Base-by-base conservation (phyloP, 805 yeast genomes). In the Cyberlindnera euphorbiae region DNA sequence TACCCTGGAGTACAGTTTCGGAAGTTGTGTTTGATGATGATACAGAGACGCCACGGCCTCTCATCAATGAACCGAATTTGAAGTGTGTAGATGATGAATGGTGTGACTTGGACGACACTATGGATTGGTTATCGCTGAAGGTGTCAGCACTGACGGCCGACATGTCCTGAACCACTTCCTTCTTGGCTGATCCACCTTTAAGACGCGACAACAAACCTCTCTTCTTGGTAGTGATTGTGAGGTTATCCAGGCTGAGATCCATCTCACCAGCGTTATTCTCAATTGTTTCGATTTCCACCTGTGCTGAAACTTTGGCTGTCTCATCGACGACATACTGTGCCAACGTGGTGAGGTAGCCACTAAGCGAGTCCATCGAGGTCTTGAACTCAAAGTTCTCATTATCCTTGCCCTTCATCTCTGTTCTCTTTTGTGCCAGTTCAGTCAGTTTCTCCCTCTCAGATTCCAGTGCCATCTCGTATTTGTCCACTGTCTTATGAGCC, bases 221-320 rank as follows among this genome's bases (percentile, higher is more conserved):
- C 53, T 82, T 84, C 57, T 79, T 76, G 31, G 65, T 63, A 12
- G 60, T 51, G 18, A 70, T 59, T 19, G 68, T 66, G 13, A 71
- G 67, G 28, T 69, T 73, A 26, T 73, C 72, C 39, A 82, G 64
- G 10, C 81, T 66, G 49, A 84, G 62, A 56, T 84, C 93, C 49
- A 73, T 69, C 39, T 79, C 89, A 1, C 82, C 85, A 1, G 93
- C 88, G 34, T 82, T 87, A 41, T 80, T 75, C 58, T 86, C 93
- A 47, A 93, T 87, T 18, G 93, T 79, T 58, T 90, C 97, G 34
- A 90, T 79, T 50, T 83, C 90, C 14, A 89, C 97, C 53, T 88
- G 95, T 10, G 81, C 73, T 27, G 70, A 68, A 16, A 93, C 80
- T 42, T 95, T 73, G 21, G 61, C 60, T 4, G 85, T 79, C 55